phyloP scores from a whole-genome alignment of 1,284 basidiomycete genomes.

The Leccinum pachyderme region DNA sequence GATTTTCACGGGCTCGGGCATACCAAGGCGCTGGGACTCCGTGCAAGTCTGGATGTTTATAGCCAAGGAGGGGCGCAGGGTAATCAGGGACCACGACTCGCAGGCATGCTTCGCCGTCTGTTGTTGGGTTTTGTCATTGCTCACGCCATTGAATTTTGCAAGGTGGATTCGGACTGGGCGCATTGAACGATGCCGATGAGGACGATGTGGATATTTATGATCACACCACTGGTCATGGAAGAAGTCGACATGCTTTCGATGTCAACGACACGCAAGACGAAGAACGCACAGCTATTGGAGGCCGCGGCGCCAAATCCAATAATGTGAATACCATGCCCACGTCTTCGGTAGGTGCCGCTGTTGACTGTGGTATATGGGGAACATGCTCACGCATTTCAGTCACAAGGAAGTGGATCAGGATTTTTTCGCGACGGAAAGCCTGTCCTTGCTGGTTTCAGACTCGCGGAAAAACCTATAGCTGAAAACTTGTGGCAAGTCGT shows the following conservation, averaged over 20 bases:
- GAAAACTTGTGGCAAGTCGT: conserved; percentile 70
- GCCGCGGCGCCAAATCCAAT: conserved; percentile 14
- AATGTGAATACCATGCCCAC: background rate
- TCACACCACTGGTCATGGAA: conserved; percentile 35
- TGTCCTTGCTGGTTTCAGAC: conserved; percentile 73
- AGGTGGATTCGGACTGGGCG: conserved; percentile 87
- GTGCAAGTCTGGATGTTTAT: conserved; percentile 49
- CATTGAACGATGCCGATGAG: conserved; percentile 83
- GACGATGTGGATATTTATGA: conserved; percentile 89
- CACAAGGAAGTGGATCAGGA: conserved; percentile 31
- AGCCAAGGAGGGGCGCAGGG: conserved; percentile 9
- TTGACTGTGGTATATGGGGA: background rate
- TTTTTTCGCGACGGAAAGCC: conserved; percentile 73
- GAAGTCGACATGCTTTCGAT: conserved; percentile 70
- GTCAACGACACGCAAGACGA: conserved; percentile 60
- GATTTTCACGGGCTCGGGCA: conserved; percentile 82
- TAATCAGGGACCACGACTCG: conserved; percentile 52
- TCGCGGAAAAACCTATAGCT: conserved; percentile 65
- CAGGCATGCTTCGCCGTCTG: conserved; percentile 42
- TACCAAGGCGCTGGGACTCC: conserved; percentile 60
- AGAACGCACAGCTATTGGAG: conserved; percentile 44
- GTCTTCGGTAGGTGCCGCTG: conserved; percentile 17
- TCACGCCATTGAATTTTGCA: conserved; percentile 1
- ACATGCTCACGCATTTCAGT: conserved; percentile 37
- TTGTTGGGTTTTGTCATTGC: background rate